Percentiles rank a stretch among this genome's conserved stretches.
phyloP scores from a whole-genome alignment of 177 flowering plant genomes.

The Tripterygium wilfordii region DNA sequence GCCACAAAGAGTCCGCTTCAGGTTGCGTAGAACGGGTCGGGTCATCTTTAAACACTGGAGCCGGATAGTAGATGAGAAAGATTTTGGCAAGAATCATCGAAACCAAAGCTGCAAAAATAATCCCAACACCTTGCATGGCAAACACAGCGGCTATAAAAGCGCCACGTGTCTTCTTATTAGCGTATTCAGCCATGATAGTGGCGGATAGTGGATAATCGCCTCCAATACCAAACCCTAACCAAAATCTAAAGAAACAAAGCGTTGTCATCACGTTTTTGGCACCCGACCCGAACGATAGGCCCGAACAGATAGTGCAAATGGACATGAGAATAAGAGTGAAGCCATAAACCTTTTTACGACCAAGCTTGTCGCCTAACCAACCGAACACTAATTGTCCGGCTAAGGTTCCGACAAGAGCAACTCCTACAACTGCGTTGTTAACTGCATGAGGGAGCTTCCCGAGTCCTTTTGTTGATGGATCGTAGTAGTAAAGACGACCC shows the following conservation, averaged over 20 bases:
- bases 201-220: conserved; percentile 52
- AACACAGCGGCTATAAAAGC: too few species aligned
- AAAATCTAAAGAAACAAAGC: conserved; percentile 48
- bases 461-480: conserved; percentile 5
- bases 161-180: conserved; percentile 47
- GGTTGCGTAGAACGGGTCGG: conserved; percentile 12
- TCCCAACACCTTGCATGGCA: conserved; percentile 56
- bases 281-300: conserved; percentile 35
- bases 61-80: conserved; percentile 3
- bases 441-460: conserved; percentile 40
- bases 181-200: conserved; percentile 61
- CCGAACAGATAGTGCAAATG: conserved; percentile 38
- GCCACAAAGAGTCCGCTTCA: conserved; percentile 24
- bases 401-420: conserved; percentile 54
- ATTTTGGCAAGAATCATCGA: conserved; percentile 26
- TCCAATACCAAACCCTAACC: conserved; percentile 45
- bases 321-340: conserved; percentile 40
- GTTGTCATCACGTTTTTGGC: conserved; percentile 29
- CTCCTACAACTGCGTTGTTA: conserved; percentile 41
- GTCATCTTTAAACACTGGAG: neutral
- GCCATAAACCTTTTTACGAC: conserved; percentile 44
- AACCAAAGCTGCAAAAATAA: conserved; percentile 35
- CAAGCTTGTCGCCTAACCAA: conserved; percentile 46
- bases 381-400: conserved; percentile 54
- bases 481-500: conserved; percentile 50